A percentile compares a stretch with the other conserved stretches of the same genome.
Evolutionary conservation across 2,329 filamentous ascomycete genomes (phyloP).

Genomic region (Helminthosporium solani): DNA sequence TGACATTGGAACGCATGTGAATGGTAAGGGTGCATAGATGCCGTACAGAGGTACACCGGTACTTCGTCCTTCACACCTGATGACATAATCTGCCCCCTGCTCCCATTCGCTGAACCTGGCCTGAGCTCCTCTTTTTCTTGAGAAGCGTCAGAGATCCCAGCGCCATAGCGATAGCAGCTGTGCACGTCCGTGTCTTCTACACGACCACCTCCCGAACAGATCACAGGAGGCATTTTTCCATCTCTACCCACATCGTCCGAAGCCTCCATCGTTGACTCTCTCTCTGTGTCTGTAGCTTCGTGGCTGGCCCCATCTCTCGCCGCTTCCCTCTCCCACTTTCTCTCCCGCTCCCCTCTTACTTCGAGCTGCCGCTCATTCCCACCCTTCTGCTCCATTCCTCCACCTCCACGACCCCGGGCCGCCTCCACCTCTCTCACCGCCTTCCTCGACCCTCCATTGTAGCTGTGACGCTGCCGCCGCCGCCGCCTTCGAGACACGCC

Average conservation of each 20-base stretch:
- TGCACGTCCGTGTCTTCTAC: neutral
- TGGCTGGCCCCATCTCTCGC: conserved; percentile 8
- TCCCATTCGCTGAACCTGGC: too few species aligned
- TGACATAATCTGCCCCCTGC: too few species aligned
- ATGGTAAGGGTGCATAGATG: neutral
- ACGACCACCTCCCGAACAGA: conserved; percentile 3
- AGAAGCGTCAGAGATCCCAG: too few species aligned
- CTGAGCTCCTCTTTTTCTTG: too few species aligned
- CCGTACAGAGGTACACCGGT: neutral
- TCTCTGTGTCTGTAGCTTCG: too few species aligned
- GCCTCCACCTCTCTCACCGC: neutral
- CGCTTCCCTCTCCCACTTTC: neutral
- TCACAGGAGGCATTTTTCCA: conserved; percentile 2
- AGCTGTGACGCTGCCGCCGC: too few species aligned
- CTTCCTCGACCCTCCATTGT: neutral
- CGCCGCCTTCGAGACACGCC: neutral
- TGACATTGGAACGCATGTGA: too few species aligned
- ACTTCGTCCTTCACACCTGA: too few species aligned
- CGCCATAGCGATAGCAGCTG: too few species aligned
- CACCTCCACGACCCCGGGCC: conserved; percentile 3
- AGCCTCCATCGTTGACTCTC: conserved; percentile 13
- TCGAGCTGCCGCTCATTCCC: conserved; percentile 9
- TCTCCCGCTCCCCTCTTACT: conserved; percentile 5
- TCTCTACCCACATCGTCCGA: conserved; percentile 17
- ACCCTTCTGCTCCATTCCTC: conserved; percentile 8